These are phyloP conservation scores for Aspergillus leporis DNA, from an alignment of 495 filamentous ascomycete species.

Conservation along the genomic window DNA sequence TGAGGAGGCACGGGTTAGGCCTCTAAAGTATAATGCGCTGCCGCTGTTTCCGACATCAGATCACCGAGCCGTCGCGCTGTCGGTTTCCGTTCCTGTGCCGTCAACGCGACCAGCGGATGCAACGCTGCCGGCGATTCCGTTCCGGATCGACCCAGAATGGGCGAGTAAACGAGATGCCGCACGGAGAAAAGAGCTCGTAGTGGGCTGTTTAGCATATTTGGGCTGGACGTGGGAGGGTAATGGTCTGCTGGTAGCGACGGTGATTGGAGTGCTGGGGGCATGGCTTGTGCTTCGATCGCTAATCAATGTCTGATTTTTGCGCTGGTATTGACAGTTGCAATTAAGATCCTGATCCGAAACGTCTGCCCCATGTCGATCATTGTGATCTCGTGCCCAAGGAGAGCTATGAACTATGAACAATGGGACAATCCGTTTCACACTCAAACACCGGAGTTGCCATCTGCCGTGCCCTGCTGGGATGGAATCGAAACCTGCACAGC, in stretches of 20 bases:
- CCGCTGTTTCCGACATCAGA: slow-evolving; percentile 77
- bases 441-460: slow-evolving; percentile 4
- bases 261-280: slow-evolving; percentile 43
- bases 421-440: slow-evolving; percentile 6
- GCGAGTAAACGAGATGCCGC: slow-evolving; percentile 47
- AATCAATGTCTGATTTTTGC: slow-evolving; percentile 12
- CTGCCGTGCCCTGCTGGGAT: background rate
- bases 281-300: slow-evolving; percentile 48
- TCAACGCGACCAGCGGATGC: slow-evolving; percentile 29
- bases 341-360: slow-evolving; percentile 13
- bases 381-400: slow-evolving; percentile 7
- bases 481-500: background rate
- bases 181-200: slow-evolving; percentile 56
- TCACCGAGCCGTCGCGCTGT: slow-evolving; percentile 78
- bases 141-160: slow-evolving; percentile 57
- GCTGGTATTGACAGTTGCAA: background rate
- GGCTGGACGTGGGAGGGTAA: slow-evolving; percentile 62
- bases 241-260: slow-evolving; percentile 44
- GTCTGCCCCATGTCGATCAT: slow-evolving; percentile 6
- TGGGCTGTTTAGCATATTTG: slow-evolving; percentile 58
- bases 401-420: slow-evolving; percentile 5
- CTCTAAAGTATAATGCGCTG: slow-evolving; percentile 67
- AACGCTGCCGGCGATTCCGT: slow-evolving; percentile 43
- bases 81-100: slow-evolving; percentile 56
- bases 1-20: slow-evolving; percentile 36